Conservation (phyloP, 805 yeast species). For the Sugiyamaella chiloensis region DNA sequence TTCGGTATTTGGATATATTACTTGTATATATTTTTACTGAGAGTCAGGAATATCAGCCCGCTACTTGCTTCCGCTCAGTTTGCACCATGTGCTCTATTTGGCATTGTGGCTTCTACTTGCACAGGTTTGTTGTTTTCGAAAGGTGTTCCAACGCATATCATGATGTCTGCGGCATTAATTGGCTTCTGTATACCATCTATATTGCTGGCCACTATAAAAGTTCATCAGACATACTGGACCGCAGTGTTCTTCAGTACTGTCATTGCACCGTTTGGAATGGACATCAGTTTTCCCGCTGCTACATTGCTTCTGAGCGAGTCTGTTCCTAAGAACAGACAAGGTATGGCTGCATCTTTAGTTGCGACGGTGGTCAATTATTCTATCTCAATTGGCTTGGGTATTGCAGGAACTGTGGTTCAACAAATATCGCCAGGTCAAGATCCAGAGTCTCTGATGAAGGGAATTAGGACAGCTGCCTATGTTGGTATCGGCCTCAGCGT, state of each 20-base stretch:
- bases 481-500: conserved; percentile 61
- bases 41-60: conserved; percentile 47
- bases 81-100: conserved; percentile 32
- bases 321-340: conserved; percentile 64
- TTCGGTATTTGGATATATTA: conserved; percentile 72
- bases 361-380: conserved; percentile 71
- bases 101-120: conserved; percentile 13
- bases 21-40: conserved; percentile 49
- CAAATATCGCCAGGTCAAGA: conserved; percentile 28
- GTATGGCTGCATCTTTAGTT: conserved; percentile 73
- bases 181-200: conserved; percentile 55
- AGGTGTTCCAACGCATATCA: conserved; percentile 8
- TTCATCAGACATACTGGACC: conserved; percentile 56
- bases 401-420: conserved; percentile 64
- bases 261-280: conserved; percentile 70
- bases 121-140: conserved; percentile 13
- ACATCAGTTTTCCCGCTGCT: conserved; percentile 72
- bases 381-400: conserved; percentile 64
- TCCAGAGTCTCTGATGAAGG: conserved; percentile 35
- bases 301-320: conserved; percentile 58
- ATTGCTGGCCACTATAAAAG: conserved; percentile 54
- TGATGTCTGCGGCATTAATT: conserved; percentile 37
- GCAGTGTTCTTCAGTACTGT: conserved; percentile 55
- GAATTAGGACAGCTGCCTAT: conserved; percentile 57
- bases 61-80: conserved; percentile 46